Percentiles rank a stretch among this genome's conserved stretches.
phyloP scores from a whole-genome alignment of 2,329 filamentous ascomycete species.

The Aspergillus sp. region DNA sequence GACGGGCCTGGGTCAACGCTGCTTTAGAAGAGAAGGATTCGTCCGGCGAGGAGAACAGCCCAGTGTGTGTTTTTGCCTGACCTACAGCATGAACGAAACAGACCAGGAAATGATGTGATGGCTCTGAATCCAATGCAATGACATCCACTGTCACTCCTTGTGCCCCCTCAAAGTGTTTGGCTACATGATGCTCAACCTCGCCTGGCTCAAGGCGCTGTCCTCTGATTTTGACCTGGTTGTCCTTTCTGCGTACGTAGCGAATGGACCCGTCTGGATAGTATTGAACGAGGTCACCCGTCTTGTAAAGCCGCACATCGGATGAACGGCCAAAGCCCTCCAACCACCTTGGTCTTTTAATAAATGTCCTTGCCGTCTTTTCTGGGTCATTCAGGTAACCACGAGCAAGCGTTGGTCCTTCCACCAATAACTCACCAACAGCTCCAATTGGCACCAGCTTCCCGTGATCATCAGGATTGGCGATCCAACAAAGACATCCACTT shows the following conservation, averaged over 20 bases:
- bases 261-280: slow-evolving; percentile 18
- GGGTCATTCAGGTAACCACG: slow-evolving; percentile 13
- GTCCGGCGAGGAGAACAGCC: background rate
- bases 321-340: background rate
- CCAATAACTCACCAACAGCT: slow-evolving; percentile 34
- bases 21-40: background rate
- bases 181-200: slow-evolving; percentile 31
- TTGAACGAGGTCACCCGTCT: slow-evolving; percentile 24
- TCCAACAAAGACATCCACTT: slow-evolving; percentile 7
- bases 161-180: background rate
- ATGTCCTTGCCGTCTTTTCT: slow-evolving; percentile 16
- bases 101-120: background rate
- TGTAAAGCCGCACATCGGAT: slow-evolving; percentile 10
- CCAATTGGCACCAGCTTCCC: slow-evolving; percentile 5
- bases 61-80: background rate
- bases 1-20: background rate
- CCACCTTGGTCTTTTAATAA: slow-evolving; percentile 8
- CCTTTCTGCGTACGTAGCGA: slow-evolving; percentile 46
- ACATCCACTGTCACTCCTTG: background rate
- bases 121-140: background rate
- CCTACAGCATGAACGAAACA: background rate
- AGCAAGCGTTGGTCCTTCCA: slow-evolving; percentile 37
- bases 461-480: slow-evolving; percentile 10
- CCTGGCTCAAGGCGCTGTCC: slow-evolving; percentile 62
- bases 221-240: slow-evolving; percentile 60